A percentile compares a stretch with the other conserved stretches of the same genome.
Evolutionary conservation across 345 rosid genomes (phyloP).

Genomic region (Populus tremula): DNA sequence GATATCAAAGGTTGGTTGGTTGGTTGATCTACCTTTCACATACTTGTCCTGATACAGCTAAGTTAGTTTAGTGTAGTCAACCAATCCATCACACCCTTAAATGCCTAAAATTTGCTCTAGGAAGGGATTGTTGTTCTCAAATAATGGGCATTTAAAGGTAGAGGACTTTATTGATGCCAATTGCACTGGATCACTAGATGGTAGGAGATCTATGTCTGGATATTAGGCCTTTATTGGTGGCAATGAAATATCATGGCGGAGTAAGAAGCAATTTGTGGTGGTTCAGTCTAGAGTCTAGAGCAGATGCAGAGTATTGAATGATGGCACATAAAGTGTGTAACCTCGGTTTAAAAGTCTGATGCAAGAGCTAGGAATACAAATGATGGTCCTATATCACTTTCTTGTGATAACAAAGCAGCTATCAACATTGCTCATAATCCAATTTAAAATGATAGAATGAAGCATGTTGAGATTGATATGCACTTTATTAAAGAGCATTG

Average conservation of each 20-base stretch:
- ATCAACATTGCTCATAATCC: background rate
- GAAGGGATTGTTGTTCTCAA: background rate
- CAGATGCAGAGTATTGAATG: background rate
- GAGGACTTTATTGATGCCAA: background rate
- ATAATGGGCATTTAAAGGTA: too few species aligned
- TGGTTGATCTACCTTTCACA: background rate
- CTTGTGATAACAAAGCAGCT: background rate
- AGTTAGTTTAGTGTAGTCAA: background rate
- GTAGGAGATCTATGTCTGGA: too few species aligned
- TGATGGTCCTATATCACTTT: background rate
- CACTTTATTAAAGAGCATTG: background rate
- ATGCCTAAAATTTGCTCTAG: background rate
- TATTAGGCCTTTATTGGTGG: background rate
- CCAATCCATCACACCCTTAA: background rate
- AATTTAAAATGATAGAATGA: background rate
- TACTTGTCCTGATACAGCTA: background rate
- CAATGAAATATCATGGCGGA: background rate
- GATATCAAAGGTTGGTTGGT: background rate
- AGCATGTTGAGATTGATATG: background rate
- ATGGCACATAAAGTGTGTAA: background rate
- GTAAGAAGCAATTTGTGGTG: background rate
- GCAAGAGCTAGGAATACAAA: background rate
- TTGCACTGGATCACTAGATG: too few species aligned
- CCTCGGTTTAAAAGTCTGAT: background rate
- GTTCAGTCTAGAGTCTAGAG: background rate